Evolutionary conservation across 2,329 filamentous ascomycete genomes (phyloP).

Genomic region (Aureobasidium sp.): DNA sequence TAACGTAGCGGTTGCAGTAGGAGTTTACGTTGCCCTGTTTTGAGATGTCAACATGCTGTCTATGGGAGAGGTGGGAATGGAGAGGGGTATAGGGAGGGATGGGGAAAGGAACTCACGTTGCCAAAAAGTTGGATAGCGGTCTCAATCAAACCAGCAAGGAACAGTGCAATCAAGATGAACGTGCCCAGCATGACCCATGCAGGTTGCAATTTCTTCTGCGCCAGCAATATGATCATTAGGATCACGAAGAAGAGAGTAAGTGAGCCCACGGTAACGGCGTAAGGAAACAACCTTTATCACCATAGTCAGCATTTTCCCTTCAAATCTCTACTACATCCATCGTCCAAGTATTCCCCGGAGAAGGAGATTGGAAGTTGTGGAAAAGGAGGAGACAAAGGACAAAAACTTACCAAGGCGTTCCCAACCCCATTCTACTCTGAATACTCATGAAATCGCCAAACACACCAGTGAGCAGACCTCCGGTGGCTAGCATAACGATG

Average conservation of each 20-base stretch:
- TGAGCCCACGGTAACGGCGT: constrained; percentile 49
- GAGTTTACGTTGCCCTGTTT: constrained; percentile 44
- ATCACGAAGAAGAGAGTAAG: constrained; percentile 52
- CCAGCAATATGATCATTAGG: constrained; percentile 48
- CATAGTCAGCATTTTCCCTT: too few relatives aligned
- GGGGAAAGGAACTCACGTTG: neutral
- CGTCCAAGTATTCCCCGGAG: too few relatives aligned
- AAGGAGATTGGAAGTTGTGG: too few relatives aligned
- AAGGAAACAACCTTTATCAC: constrained; percentile 51
- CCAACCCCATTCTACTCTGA: constrained; percentile 46
- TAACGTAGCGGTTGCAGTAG: constrained; percentile 52
- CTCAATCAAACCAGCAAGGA: constrained; percentile 54
- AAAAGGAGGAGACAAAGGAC: too few relatives aligned
- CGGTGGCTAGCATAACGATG: constrained; percentile 51
- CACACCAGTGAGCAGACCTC: constrained; percentile 50
- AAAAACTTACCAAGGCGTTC: constrained; percentile 48
- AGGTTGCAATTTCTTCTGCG: constrained; percentile 48
- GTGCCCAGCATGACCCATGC: constrained; percentile 51
- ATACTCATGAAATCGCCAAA: constrained; percentile 53
- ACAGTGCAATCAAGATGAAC: constrained; percentile 55
- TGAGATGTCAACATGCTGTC: neutral
- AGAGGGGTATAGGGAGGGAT: neutral
- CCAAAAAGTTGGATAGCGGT: constrained; percentile 55
- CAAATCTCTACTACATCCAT: too few relatives aligned
- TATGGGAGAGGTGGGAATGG: neutral